A percentile compares a stretch with the other conserved stretches of the same genome.
Conservation (phyloP, 2,329 filamentous ascomycete species). For the Raffaelea arxii region DNA sequence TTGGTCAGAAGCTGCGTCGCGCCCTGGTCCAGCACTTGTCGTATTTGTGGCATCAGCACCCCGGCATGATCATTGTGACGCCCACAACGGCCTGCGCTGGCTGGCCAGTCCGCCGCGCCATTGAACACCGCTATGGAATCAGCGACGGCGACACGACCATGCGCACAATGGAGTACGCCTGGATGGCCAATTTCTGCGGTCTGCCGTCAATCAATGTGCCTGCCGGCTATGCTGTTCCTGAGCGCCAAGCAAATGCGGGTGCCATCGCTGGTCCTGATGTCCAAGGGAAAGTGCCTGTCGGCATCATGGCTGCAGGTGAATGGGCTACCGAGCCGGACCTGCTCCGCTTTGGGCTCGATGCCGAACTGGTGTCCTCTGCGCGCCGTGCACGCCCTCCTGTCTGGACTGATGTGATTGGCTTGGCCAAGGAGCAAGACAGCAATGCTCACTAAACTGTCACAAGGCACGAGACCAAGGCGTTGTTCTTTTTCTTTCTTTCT, state of each 20-base stretch:
- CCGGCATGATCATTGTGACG: slow-evolving; percentile 60
- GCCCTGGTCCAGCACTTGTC: slow-evolving; percentile 64
- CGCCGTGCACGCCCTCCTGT: slow-evolving; percentile 23
- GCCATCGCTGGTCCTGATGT: slow-evolving; percentile 22
- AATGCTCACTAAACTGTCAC: background rate
- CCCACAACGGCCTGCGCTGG: slow-evolving; percentile 50
- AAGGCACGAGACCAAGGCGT: too few relatives aligned
- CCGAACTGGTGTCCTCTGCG: slow-evolving; percentile 28
- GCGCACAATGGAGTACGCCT: slow-evolving; percentile 38
- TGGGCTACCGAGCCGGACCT: slow-evolving; percentile 42
- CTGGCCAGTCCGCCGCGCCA: slow-evolving; percentile 27
- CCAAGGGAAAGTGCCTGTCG: slow-evolving; percentile 36
- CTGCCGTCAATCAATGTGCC: slow-evolving; percentile 35
- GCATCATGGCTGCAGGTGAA: slow-evolving; percentile 45
- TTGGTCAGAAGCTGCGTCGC: slow-evolving; percentile 60
- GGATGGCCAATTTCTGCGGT: slow-evolving; percentile 42
- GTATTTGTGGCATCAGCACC: slow-evolving; percentile 52
- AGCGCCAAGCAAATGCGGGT: slow-evolving; percentile 20
- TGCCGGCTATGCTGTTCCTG: slow-evolving; percentile 32
- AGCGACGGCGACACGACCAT: slow-evolving; percentile 37
- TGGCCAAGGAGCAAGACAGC: slow-evolving; percentile 18
- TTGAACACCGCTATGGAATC: slow-evolving; percentile 29
- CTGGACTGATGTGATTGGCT: slow-evolving; percentile 36
- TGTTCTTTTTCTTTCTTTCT: too few relatives aligned
- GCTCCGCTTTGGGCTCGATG: slow-evolving; percentile 37